phyloP scores from a whole-genome alignment of 257 asterid genomes.

The Petunia secreta region DNA sequence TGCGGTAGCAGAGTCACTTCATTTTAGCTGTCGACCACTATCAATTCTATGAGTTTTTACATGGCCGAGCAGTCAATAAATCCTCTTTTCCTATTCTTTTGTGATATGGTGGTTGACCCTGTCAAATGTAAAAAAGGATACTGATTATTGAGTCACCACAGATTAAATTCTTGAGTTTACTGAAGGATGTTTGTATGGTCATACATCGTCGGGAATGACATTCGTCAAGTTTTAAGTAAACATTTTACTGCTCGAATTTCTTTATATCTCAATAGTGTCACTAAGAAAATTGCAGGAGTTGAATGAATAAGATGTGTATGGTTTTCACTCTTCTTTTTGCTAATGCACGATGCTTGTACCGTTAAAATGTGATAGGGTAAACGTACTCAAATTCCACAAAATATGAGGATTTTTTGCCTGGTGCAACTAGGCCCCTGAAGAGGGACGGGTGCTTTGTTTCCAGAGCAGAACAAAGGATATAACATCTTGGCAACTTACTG shows the following conservation, averaged over 20 bases:
- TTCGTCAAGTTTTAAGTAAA: background rate
- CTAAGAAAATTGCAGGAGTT: background rate
- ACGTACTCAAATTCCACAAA: background rate
- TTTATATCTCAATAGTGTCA: background rate
- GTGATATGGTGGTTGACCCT: background rate
- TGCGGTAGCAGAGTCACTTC: conserved; percentile 41
- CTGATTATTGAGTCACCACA: conserved; percentile 10
- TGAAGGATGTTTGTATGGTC: background rate
- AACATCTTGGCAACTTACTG: background rate
- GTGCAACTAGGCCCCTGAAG: background rate
- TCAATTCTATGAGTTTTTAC: background rate
- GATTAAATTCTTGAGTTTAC: background rate
- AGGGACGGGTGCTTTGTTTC: background rate
- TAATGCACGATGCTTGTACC: background rate
- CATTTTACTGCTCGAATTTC: background rate
- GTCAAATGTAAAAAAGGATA: background rate
- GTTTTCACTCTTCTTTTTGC: background rate
- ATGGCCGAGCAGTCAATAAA: background rate
- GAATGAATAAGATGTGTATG: background rate
- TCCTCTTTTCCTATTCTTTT: background rate
- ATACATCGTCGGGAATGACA: background rate
- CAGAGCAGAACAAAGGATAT: background rate
- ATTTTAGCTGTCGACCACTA: background rate
- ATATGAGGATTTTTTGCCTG: background rate
- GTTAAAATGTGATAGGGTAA: background rate